Conservation (phyloP, 352 stramenopile genomes). For the Globisporangium nodosum region DNA sequence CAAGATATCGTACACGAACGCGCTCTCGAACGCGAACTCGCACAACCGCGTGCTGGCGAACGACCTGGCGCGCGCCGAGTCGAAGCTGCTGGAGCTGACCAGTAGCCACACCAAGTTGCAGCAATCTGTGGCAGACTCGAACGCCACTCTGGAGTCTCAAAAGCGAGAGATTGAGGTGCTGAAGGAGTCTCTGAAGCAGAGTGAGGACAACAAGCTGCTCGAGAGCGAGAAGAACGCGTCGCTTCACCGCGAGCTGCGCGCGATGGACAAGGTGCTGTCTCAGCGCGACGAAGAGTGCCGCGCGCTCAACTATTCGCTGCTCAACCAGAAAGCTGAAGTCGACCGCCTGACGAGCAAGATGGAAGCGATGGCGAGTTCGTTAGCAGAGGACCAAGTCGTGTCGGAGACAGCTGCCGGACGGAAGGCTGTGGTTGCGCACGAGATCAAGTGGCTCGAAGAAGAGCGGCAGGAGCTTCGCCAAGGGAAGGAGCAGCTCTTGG, state of each 20-base stretch:
- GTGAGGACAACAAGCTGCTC: constrained; percentile 40
- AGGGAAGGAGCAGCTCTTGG: constrained; percentile 49
- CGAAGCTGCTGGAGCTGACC: constrained; percentile 41
- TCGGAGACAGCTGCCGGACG: constrained; percentile 10
- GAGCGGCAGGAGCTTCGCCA: constrained; percentile 48
- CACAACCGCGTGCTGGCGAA: constrained; percentile 64
- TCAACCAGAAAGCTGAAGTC: constrained; percentile 49
- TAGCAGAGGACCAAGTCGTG: not conserved
- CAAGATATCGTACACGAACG: constrained; percentile 81
- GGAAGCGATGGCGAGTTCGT: constrained; percentile 20
- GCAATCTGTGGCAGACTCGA: constrained; percentile 32
- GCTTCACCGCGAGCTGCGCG: constrained; percentile 55
- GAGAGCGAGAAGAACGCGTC: constrained; percentile 71
- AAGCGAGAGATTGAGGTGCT: constrained; percentile 54
- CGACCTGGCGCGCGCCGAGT: constrained; percentile 50
- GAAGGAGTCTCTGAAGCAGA: constrained; percentile 47
- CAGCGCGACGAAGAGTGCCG: constrained; percentile 71
- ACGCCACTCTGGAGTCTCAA: constrained; percentile 30
- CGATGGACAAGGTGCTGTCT: constrained; percentile 65
- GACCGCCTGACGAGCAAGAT: constrained; percentile 41
- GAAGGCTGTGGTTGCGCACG: constrained; percentile 40
- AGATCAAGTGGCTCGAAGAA: constrained; percentile 74
- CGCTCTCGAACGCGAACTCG: constrained; percentile 67
- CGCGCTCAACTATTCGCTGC: constrained; percentile 44
- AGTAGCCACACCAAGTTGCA: constrained; percentile 35